phyloP scores from a whole-genome alignment of 2,329 filamentous ascomycete genomes.

The Cytospora piceicola region DNA sequence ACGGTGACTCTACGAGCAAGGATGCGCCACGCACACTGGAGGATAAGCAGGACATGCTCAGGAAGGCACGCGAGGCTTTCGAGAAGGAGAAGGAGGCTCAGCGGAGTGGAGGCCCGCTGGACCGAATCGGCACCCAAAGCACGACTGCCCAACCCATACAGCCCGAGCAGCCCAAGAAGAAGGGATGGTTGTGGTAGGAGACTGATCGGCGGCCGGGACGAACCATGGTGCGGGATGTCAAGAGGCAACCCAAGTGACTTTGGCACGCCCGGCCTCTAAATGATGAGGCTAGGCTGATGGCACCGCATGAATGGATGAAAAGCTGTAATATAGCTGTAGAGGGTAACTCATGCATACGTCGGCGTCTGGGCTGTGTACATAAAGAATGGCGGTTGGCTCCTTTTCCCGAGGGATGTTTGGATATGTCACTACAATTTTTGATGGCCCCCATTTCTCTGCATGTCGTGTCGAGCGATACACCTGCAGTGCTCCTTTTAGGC shows the following conservation, averaged over 20 bases:
- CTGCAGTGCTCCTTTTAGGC: too few species aligned
- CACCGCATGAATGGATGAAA: not conserved
- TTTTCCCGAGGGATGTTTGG: constrained; percentile 8
- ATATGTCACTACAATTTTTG: constrained; percentile 15
- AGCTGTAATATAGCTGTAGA: constrained; percentile 26
- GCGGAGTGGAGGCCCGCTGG: constrained; percentile 53
- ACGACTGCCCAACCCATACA: constrained; percentile 32
- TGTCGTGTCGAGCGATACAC: too few species aligned
- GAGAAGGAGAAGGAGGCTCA: constrained; percentile 57
- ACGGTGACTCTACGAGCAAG: constrained; percentile 32
- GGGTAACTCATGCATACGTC: constrained; percentile 24
- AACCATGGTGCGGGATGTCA: not conserved
- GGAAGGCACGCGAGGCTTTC: constrained; percentile 49
- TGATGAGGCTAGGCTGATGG: not conserved
- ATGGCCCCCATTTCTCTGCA: not conserved
- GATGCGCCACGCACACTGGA: constrained; percentile 41
- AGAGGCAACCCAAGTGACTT: not conserved
- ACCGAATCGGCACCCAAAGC: constrained; percentile 51
- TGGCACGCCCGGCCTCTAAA: not conserved
- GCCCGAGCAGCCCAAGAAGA: constrained; percentile 44
- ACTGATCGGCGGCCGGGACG: not conserved
- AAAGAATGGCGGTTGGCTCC: constrained; percentile 31
- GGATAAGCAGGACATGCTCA: constrained; percentile 39
- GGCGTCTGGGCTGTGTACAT: constrained; percentile 31
- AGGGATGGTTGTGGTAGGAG: constrained; percentile 50